phyloP scores from a whole-genome alignment of 805 yeast genomes.

The Ogataea dorogensis region DNA sequence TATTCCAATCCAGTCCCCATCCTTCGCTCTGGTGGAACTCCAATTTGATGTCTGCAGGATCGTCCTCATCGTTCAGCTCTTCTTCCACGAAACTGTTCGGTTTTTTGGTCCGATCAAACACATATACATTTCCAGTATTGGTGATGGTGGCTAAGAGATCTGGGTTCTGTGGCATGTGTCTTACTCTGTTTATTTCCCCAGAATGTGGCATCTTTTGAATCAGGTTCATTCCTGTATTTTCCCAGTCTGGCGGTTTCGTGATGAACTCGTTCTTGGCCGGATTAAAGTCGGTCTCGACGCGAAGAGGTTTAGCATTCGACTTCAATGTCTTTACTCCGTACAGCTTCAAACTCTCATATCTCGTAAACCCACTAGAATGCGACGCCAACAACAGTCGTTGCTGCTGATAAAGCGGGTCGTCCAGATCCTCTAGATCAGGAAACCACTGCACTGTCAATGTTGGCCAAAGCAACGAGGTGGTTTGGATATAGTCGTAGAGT shows the following conservation, averaged over 20 bases:
- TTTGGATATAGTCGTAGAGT: conserved; percentile 51
- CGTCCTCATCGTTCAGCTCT: conserved; percentile 17
- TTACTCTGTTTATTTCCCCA: conserved; percentile 72
- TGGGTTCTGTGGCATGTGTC: conserved; percentile 83
- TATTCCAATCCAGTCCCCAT: conserved; percentile 76
- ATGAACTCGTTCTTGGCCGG: conserved; percentile 34
- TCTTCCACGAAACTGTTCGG: conserved; percentile 43
- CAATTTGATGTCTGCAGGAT: conserved; percentile 27
- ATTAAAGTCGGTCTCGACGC: conserved; percentile 37
- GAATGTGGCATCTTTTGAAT: conserved; percentile 62
- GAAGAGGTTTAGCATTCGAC: conserved; percentile 19
- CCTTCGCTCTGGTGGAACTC: conserved; percentile 49
- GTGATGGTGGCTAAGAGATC: conserved; percentile 74
- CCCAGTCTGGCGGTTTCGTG: conserved; percentile 13
- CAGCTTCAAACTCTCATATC: conserved; percentile 26
- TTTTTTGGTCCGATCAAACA: conserved; percentile 85
- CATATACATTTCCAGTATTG: conserved; percentile 58
- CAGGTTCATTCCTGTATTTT: conserved; percentile 13
- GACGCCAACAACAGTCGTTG: conserved; percentile 59
- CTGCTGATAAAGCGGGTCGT: conserved; percentile 28
- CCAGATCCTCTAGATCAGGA: conserved; percentile 46
- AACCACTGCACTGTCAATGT: conserved; percentile 59
- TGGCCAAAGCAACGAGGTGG: conserved; percentile 63
- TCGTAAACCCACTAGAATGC: conserved; percentile 53
- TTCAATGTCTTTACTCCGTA: conserved; percentile 16